These are phyloP conservation scores for Bruguiera gymnorhiza DNA, from an alignment of 345 rosid species.

Conservation along the genomic window DNA sequence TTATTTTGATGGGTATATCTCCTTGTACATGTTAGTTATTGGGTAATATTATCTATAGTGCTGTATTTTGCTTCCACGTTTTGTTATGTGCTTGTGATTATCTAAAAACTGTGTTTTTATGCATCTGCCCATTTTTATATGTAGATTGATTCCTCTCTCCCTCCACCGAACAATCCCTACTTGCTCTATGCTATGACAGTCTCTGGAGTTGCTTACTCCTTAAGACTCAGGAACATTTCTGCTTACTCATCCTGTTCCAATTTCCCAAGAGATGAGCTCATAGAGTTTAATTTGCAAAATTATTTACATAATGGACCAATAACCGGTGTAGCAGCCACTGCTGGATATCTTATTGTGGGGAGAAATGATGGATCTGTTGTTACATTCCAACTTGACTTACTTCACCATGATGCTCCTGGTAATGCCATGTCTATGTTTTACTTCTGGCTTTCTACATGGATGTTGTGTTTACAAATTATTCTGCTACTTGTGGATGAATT, in stretches of 20 bases:
- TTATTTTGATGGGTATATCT: not conserved
- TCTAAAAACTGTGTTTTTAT: not conserved
- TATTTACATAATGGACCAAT: conserved; percentile 33
- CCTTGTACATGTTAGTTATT: no score
- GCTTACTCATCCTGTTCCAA: conserved; percentile 40
- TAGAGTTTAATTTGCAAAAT: conserved; percentile 45
- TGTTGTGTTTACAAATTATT: not conserved
- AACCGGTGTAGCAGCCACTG: conserved; percentile 51
- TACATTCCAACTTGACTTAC: conserved; percentile 48
- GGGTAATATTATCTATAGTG: no score
- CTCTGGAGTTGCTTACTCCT: conserved; percentile 61
- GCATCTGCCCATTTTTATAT: not conserved
- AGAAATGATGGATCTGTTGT: conserved; percentile 64
- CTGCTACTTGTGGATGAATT: not conserved
- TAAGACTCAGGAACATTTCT: conserved; percentile 43
- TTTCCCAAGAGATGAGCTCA: conserved; percentile 46
- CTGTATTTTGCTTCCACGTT: not conserved
- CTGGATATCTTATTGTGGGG: conserved; percentile 62
- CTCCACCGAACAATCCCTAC: conserved; percentile 26
- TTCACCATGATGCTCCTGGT: conserved; percentile 59
- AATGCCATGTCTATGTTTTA: conserved; percentile 5
- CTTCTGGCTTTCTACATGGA: not conserved
- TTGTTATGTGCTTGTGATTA: not conserved
- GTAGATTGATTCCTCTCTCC: conserved; percentile 34
- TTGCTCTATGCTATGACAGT: conserved; percentile 57